Evolutionary conservation across 2,329 filamentous ascomycete species (phyloP).

Genomic region (Paecilomyces fulvus): DNA sequence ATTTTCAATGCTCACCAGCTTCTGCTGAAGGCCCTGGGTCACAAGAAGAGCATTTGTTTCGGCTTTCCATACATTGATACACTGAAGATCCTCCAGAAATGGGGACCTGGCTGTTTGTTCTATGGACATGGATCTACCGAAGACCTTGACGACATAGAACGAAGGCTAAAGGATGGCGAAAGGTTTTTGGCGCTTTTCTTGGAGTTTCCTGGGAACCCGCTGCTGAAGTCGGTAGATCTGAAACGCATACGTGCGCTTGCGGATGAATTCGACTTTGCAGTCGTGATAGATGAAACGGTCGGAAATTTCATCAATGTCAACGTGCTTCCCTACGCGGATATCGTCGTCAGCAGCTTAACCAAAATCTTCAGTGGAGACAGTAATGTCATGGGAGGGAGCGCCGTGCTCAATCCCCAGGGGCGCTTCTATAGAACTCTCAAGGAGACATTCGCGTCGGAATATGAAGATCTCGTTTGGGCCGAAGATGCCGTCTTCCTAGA

Average conservation of each 20-base stretch:
- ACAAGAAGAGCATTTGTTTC: constrained; percentile 72
- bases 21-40: constrained; percentile 56
- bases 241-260: constrained; percentile 70
- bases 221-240: constrained; percentile 78
- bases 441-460: constrained; percentile 53
- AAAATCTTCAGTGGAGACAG: constrained; percentile 97
- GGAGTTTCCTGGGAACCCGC: constrained; percentile 89
- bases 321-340: constrained; percentile 77
- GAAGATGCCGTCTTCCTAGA: constrained; percentile 95
- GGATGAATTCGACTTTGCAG: constrained; percentile 74
- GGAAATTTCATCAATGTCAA: constrained; percentile 96
- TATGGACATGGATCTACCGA: constrained; percentile 70
- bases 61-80: constrained; percentile 99
- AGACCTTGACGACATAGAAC: constrained; percentile 78
- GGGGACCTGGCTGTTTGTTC: constrained; percentile 79
- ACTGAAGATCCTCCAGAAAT: constrained; percentile 89
- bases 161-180: constrained; percentile 61
- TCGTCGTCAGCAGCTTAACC: constrained; percentile 89
- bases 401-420: constrained; percentile 57
- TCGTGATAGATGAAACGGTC: constrained; percentile 93
- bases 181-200: constrained; percentile 78
- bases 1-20: constrained; percentile 82
- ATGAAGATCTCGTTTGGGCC: constrained; percentile 87
- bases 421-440: constrained; percentile 65
- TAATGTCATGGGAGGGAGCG: constrained; percentile 91